These are phyloP conservation scores for Inga leiocalycina DNA, from an alignment of 306 rosid species.

Conservation along the genomic window DNA sequence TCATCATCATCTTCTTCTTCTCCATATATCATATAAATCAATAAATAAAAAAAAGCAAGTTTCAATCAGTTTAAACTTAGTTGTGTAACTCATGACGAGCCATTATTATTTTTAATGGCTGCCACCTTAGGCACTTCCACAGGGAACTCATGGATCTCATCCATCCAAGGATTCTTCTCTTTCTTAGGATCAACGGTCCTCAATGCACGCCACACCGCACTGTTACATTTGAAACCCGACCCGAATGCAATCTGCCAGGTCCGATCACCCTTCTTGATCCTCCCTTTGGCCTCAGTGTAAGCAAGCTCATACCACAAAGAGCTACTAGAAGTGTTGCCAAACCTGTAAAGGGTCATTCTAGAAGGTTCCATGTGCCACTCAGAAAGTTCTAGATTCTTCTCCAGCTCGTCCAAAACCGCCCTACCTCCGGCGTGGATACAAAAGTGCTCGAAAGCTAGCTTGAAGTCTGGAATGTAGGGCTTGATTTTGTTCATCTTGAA, in stretches of 20 bases:
- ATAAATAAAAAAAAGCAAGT: background rate
- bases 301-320: slow-evolving; percentile 93
- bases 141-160: slow-evolving; percentile 83
- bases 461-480: slow-evolving; percentile 84
- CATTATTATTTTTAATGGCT: slow-evolving; percentile 29
- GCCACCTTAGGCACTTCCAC: slow-evolving; percentile 69
- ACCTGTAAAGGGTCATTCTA: slow-evolving; percentile 80
- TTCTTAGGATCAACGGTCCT: slow-evolving; percentile 63
- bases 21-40: background rate
- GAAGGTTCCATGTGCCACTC: slow-evolving; percentile 97
- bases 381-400: slow-evolving; percentile 73
- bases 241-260: slow-evolving; percentile 98
- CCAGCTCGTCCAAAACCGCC: slow-evolving; percentile 76
- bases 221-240: slow-evolving; percentile 92
- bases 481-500: slow-evolving; percentile 72
- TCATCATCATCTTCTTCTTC: background rate
- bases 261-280: slow-evolving; percentile 72
- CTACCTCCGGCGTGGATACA: slow-evolving; percentile 91
- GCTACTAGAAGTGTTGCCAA: slow-evolving; percentile 91
- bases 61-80: background rate
- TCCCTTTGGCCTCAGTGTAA: slow-evolving; percentile 77
- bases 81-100: background rate
- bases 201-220: slow-evolving; percentile 84
- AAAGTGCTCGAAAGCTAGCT: slow-evolving; percentile 86
- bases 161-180: slow-evolving; percentile 83